Conservation (phyloP, 169 alveolate species). For the Plasmodium chabaudi region DNA sequence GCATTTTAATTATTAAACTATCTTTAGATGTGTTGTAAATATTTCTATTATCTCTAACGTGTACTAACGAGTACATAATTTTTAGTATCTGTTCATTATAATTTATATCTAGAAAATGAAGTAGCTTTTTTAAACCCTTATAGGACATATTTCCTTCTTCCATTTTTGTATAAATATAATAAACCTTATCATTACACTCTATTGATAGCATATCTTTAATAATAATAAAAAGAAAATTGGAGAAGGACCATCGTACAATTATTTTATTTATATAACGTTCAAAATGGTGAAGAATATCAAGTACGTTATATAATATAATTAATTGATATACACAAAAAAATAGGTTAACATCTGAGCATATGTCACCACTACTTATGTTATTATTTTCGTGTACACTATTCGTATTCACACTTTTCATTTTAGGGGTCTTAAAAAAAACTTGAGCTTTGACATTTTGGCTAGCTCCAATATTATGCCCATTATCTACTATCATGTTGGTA, state of each 20-base stretch:
- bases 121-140: slow-evolving; percentile 28
- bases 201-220: slow-evolving; percentile 31
- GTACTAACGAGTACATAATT: slow-evolving; percentile 12
- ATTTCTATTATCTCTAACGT: background rate
- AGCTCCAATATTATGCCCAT: background rate
- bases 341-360: slow-evolving; percentile 1
- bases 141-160: slow-evolving; percentile 19
- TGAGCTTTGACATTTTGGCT: no score
- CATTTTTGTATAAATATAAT: slow-evolving; percentile 9
- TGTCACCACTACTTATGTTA: background rate
- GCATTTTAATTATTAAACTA: slow-evolving; percentile 10
- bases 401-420: no score
- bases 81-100: slow-evolving; percentile 22
- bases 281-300: slow-evolving; percentile 30
- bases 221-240: slow-evolving; percentile 20
- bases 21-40: background rate
- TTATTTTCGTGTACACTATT: no score
- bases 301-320: slow-evolving; percentile 27
- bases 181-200: background rate
- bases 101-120: slow-evolving; percentile 22
- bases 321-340: slow-evolving; percentile 53
- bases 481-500: slow-evolving; percentile 15
- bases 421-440: no score
- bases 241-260: slow-evolving; percentile 31
- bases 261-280: slow-evolving; percentile 16